phyloP scores from a whole-genome alignment of 139 green algal genomes.

The Chlamydomonas sp. region DNA sequence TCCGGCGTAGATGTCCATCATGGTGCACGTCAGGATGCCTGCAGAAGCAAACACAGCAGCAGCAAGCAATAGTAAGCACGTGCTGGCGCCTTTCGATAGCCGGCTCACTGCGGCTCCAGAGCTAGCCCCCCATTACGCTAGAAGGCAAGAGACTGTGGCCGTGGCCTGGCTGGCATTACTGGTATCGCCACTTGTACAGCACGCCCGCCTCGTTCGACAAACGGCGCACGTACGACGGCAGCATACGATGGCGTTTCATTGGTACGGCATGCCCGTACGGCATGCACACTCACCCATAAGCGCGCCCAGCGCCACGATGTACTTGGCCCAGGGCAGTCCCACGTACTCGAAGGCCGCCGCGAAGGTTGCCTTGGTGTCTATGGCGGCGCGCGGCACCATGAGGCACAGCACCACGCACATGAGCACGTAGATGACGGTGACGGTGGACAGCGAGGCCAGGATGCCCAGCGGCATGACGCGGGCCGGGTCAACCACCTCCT shows the following conservation, averaged over 20 bases:
- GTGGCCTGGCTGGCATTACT: no score
- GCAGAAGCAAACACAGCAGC: not conserved
- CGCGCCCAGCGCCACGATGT: slow-evolving; percentile 54
- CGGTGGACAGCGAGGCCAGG: slow-evolving; percentile 57
- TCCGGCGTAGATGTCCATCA: slow-evolving; percentile 49
- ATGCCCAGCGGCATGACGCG: slow-evolving; percentile 68
- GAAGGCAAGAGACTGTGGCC: not conserved
- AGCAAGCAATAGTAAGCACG: no score
- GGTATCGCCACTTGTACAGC: no score
- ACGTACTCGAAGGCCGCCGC: slow-evolving; percentile 54
- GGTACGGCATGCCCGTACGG: no score
- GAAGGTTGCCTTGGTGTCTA: slow-evolving; percentile 62
- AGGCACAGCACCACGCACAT: slow-evolving; percentile 50
- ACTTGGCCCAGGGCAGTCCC: slow-evolving; percentile 45
- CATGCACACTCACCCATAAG: slow-evolving; percentile 22
- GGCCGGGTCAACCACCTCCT: slow-evolving; percentile 61
- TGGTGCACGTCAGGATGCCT: slow-evolving; percentile 41
- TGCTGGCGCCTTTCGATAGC: no score
- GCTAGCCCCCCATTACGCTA: not conserved
- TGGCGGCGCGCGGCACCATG: slow-evolving; percentile 39
- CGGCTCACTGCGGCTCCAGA: not conserved
- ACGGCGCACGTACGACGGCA: no score
- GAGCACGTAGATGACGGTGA: slow-evolving; percentile 73
- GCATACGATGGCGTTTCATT: no score
- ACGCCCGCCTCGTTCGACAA: no score